phyloP scores from a whole-genome alignment of 176 grass and related monocot species.

The Poa pratensis region DNA sequence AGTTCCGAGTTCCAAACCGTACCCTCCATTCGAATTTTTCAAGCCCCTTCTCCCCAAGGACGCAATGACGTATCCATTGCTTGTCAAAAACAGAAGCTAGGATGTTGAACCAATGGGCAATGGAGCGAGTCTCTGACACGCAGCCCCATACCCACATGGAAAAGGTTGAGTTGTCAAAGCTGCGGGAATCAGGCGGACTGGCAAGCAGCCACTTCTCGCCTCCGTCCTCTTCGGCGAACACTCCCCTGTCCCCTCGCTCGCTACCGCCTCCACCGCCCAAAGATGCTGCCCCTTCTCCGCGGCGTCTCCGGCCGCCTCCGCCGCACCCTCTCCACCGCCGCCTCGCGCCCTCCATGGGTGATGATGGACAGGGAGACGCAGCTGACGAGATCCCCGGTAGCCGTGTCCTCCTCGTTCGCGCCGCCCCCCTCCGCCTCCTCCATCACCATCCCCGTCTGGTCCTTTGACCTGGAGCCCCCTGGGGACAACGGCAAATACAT shows the following conservation, averaged over 20 bases:
- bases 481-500: neutral
- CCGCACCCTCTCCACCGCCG: constrained; percentile 14
- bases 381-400: neutral
- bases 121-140: too few species aligned
- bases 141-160: too few species aligned
- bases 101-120: too few species aligned
- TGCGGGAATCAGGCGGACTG: neutral
- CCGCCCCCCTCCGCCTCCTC: neutral
- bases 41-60: too few species aligned
- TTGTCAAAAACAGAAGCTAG: too few species aligned
- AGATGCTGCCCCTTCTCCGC: neutral
- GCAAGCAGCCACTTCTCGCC: neutral
- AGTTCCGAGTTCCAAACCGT: too few species aligned
- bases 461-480: neutral
- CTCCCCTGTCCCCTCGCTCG: neutral
- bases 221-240: neutral
- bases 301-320: constrained; percentile 11
- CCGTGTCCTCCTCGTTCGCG: neutral
- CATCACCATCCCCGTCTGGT: neutral
- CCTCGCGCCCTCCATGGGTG: constrained; percentile 1
- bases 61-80: too few species aligned
- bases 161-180: too few species aligned
- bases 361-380: neutral
- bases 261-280: neutral
- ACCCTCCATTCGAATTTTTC: too few species aligned